Percentiles rank a stretch among this genome's conserved stretches.
These are phyloP conservation scores for Calamus simplicifolius DNA, from an alignment of 176 grass and related monocot species.

Conservation along the genomic window DNA sequence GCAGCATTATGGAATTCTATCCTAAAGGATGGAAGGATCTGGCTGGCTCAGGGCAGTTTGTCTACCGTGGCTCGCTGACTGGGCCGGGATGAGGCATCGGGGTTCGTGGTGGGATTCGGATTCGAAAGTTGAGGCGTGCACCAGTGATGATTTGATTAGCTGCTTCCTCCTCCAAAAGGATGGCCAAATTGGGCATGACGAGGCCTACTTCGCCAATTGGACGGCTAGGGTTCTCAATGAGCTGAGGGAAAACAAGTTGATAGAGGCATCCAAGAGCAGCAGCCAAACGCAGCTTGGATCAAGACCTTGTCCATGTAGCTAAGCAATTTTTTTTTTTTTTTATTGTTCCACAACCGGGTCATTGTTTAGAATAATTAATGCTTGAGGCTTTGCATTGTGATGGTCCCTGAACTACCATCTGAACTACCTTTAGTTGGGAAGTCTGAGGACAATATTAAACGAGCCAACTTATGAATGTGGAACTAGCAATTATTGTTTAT, in stretches of 20 bases:
- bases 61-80: slow-evolving; percentile 50
- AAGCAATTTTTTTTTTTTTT: too few relatives aligned
- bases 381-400: too few relatives aligned
- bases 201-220: slow-evolving; percentile 41
- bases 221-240: slow-evolving; percentile 28
- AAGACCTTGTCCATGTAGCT: too few relatives aligned
- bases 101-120: slow-evolving; percentile 50
- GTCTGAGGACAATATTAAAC: too few relatives aligned
- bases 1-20: slow-evolving; percentile 78
- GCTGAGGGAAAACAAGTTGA: slow-evolving; percentile 25
- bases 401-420: too few relatives aligned
- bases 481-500: too few relatives aligned
- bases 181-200: slow-evolving; percentile 38
- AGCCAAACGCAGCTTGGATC: neutral
- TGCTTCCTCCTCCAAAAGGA: slow-evolving; percentile 42
- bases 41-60: slow-evolving; percentile 44
- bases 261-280: too few relatives aligned
- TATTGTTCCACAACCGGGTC: too few relatives aligned
- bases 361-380: too few relatives aligned
- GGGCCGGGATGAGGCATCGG: slow-evolving; percentile 53
- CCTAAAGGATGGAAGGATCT: slow-evolving; percentile 52
- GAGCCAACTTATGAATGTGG: too few relatives aligned
- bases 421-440: too few relatives aligned
- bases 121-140: slow-evolving; percentile 29
- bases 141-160: neutral